These are phyloP conservation scores for Spiraea crenata DNA, from an alignment of 331 rosid species.

Conservation along the genomic window DNA sequence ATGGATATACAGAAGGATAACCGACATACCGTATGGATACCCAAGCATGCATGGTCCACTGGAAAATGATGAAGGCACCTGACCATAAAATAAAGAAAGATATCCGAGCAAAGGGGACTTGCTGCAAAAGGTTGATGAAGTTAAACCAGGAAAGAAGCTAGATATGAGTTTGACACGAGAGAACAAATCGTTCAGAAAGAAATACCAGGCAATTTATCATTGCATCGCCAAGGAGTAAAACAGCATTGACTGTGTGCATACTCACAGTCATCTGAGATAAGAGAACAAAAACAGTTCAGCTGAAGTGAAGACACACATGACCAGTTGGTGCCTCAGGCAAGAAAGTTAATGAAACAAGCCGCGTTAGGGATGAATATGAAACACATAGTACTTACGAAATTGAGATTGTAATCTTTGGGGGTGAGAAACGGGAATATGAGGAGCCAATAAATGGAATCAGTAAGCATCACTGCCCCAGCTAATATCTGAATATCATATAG, in stretches of 20 bases:
- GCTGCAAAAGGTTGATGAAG: slow-evolving; percentile 43
- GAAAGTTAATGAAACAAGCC: slow-evolving; percentile 2
- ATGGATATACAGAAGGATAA: slow-evolving; percentile 10
- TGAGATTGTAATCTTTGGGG: slow-evolving; percentile 50
- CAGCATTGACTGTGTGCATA: slow-evolving; percentile 64
- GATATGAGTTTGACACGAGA: slow-evolving; percentile 6
- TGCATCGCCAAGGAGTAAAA: slow-evolving; percentile 70
- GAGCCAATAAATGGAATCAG: slow-evolving; percentile 67
- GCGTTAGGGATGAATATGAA: slow-evolving; percentile 7
- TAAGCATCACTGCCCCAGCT: slow-evolving; percentile 82
- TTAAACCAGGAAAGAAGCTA: slow-evolving; percentile 20
- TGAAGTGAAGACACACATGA: neutral
- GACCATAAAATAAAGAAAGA: slow-evolving; percentile 75
- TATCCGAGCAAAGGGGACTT: slow-evolving; percentile 46
- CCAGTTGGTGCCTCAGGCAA: neutral
- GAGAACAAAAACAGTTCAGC: slow-evolving; percentile 19
- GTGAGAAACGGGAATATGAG: slow-evolving; percentile 75
- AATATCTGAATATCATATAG: slow-evolving; percentile 44
- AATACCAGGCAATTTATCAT: slow-evolving; percentile 74
- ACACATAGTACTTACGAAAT: slow-evolving; percentile 49
- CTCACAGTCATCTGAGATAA: slow-evolving; percentile 63
- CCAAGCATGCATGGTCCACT: slow-evolving; percentile 66
- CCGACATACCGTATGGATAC: slow-evolving; percentile 47
- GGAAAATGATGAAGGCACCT: slow-evolving; percentile 51
- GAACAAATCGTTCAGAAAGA: slow-evolving; percentile 12